Evolutionary conservation across 495 filamentous ascomycete genomes (phyloP), one percentile per base, ranked within the genome.

Genomic region (Penicillium diatomitis): DNA sequence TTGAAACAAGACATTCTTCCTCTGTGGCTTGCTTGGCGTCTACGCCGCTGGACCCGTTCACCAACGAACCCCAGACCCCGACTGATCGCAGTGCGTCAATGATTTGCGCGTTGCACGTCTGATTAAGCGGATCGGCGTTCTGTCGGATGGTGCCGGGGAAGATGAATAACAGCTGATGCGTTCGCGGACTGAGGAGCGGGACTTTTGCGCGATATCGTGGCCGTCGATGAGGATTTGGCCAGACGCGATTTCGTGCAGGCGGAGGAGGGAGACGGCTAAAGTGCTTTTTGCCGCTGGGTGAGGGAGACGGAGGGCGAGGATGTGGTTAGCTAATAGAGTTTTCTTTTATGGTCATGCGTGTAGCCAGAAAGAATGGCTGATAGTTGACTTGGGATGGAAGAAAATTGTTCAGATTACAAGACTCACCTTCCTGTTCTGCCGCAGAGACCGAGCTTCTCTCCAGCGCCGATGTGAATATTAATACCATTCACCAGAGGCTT

Each of bases 251-350:
- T 63, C 74, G 59, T 64, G 80, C 56, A 61, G 76, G 63, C 66
- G 77, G 61, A 85, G 77, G 6, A 85, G 71, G 3, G 75, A 72
- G 3, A 81, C 65, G 0, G 75, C 78, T 3, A 84, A 63, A 3
- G 76, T 79, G 40, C 76, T 82, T 47, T 47, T 85, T 85, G 5
- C 82, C 82, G 10, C 80, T 81, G 40, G 12, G 27, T 12, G 5
- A 5, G 4, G 29, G 36, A 32, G 11, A 46, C 20, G 20, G 20
- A 20, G 20, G 20, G 20, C 20, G 20, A 20, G 20, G 20, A 20
- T 20, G 20, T 20, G 20, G 20, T 20, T 20, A 20, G 20, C 20
- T 20, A 20, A 20, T 20, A 20, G 1, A 20, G 20, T 20, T 20
- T 20, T 20, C 20, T 20, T 20, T 20, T 20, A 2, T 20, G 20